phyloP scores from a whole-genome alignment of 1,139 yeast genomes.

The Geotrichum reessii region DNA sequence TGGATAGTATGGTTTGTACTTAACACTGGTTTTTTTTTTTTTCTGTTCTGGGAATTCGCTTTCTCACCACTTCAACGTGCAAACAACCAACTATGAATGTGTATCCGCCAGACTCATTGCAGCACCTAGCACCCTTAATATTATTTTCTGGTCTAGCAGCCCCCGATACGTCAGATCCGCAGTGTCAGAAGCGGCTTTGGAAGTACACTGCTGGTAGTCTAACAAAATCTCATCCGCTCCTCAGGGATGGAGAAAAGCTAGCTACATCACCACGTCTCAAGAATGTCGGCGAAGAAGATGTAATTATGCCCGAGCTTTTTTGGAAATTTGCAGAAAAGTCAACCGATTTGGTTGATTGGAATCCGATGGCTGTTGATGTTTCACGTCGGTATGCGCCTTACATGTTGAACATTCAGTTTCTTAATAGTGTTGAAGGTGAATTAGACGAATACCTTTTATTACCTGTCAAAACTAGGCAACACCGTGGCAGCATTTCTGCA shows the following conservation, averaged over 20 bases:
- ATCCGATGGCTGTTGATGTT: constrained; percentile 14
- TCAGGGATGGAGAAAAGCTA: constrained; percentile 22
- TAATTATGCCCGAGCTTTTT: constrained; percentile 19
- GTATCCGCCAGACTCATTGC: constrained; percentile 25
- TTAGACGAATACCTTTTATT: constrained; percentile 15
- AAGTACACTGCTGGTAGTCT: constrained; percentile 1
- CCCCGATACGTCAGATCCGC: constrained; percentile 8
- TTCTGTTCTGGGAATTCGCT: background rate
- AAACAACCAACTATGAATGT: constrained; percentile 20
- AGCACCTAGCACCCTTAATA: constrained; percentile 29
- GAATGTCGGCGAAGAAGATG: constrained; percentile 11
- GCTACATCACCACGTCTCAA: constrained; percentile 19
- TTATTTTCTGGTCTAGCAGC: constrained; percentile 28
- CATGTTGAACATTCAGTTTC: constrained; percentile 26
- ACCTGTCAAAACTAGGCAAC: constrained; percentile 9
- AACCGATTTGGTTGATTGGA: constrained; percentile 12
- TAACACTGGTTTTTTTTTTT: background rate
- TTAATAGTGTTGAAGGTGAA: constrained; percentile 9
- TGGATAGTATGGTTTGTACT: background rate
- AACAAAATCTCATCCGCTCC: constrained; percentile 23
- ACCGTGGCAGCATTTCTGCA: background rate
- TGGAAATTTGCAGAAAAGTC: constrained; percentile 16
- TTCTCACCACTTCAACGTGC: background rate
- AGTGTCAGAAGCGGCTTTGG: constrained; percentile 6
- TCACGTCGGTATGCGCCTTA: constrained; percentile 16